These are phyloP conservation scores for Geranomyces variabilis DNA, from an alignment of 192 early-diverging fungal species.

Conservation along the genomic window DNA sequence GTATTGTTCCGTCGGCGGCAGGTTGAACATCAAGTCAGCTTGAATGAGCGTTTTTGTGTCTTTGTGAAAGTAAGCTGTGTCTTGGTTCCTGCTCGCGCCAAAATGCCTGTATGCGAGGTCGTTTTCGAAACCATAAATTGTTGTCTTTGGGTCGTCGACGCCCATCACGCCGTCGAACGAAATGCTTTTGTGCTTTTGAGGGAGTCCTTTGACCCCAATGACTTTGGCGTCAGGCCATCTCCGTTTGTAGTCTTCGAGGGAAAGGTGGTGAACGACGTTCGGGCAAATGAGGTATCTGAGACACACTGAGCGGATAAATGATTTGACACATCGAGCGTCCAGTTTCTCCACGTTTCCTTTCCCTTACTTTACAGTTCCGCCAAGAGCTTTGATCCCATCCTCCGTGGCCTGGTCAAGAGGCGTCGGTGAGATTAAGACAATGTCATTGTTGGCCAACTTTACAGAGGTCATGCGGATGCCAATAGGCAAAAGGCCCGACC, in stretches of 20 bases:
- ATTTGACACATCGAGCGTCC: background rate
- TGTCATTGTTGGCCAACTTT: slow-evolving; percentile 8
- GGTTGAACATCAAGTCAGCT: slow-evolving; percentile 28
- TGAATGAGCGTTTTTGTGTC: slow-evolving; percentile 13
- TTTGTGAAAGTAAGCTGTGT: slow-evolving; percentile 20
- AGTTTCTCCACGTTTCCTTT: no score
- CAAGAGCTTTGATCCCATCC: background rate
- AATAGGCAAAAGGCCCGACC: slow-evolving; percentile 15
- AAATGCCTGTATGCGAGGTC: slow-evolving; percentile 21
- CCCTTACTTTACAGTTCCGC: background rate
- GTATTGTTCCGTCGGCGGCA: slow-evolving; percentile 28
- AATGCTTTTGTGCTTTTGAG: slow-evolving; percentile 16
- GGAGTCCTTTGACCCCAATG: slow-evolving; percentile 27
- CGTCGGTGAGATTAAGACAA: slow-evolving; percentile 12
- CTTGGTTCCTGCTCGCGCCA: slow-evolving; percentile 23
- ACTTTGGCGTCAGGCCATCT: slow-evolving; percentile 26
- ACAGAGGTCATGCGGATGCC: slow-evolving; percentile 33
- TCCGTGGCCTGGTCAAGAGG: slow-evolving; percentile 18
- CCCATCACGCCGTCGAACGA: slow-evolving; percentile 15
- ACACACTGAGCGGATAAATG: no score
- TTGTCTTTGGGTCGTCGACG: slow-evolving; percentile 7
- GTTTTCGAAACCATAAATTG: slow-evolving; percentile 20
- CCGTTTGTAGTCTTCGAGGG: slow-evolving; percentile 20
- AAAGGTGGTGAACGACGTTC: slow-evolving; percentile 31
- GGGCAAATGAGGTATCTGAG: slow-evolving; percentile 29